These are phyloP conservation scores for Penicillium cosmopolitanum DNA, from an alignment of 495 filamentous ascomycete species.

Conservation along the genomic window DNA sequence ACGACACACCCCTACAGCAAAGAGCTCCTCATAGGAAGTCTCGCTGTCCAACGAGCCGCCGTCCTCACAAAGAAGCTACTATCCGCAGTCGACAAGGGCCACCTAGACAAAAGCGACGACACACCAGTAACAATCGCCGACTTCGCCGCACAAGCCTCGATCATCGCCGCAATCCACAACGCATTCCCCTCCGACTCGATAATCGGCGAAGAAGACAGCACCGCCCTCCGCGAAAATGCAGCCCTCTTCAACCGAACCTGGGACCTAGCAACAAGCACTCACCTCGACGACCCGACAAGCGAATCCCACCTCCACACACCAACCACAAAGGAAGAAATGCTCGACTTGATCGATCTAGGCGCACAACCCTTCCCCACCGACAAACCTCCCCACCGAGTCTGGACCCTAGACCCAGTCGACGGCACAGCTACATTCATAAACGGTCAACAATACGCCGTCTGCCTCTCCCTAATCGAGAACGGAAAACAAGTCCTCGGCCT, in stretches of 20 bases:
- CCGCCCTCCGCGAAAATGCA: constrained; percentile 52
- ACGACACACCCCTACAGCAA: constrained; percentile 39
- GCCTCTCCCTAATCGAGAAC: constrained; percentile 57
- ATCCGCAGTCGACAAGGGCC: constrained; percentile 48
- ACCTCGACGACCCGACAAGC: constrained; percentile 44
- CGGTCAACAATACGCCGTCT: constrained; percentile 67
- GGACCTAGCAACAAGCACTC: constrained; percentile 46
- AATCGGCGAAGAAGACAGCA: constrained; percentile 65
- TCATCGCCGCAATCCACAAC: constrained; percentile 56
- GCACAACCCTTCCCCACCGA: constrained; percentile 48
- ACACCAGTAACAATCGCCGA: constrained; percentile 70
- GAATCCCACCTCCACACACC: constrained; percentile 47
- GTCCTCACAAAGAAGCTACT: constrained; percentile 56
- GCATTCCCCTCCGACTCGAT: constrained; percentile 61
- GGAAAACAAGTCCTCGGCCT: constrained; percentile 54
- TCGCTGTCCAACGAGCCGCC: constrained; percentile 58
- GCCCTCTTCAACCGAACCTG: constrained; percentile 56
- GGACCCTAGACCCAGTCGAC: constrained; percentile 76
- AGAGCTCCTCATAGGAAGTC: constrained; percentile 53
- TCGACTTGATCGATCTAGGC: constrained; percentile 64
- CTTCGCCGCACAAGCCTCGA: constrained; percentile 66
- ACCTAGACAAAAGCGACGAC: constrained; percentile 60
- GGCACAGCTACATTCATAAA: constrained; percentile 69
- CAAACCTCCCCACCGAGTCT: constrained; percentile 46
- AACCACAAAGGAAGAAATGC: constrained; percentile 55